Conservation (phyloP, 768 basidiomycete species). For the Lactarius pseudohatsudake region DNA sequence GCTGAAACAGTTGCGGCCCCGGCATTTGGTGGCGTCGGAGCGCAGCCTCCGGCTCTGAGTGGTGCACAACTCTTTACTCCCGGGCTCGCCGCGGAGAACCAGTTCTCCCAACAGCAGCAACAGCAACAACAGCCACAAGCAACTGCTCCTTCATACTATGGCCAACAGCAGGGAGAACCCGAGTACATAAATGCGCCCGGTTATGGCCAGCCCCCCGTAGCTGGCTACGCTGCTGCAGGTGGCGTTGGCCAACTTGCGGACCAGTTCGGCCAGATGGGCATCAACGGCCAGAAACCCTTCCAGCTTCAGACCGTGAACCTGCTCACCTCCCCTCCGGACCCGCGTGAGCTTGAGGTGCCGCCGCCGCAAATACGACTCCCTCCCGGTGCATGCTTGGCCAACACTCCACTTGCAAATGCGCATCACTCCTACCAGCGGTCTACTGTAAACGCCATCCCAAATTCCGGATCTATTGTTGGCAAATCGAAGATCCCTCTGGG, state of each 20-base stretch:
- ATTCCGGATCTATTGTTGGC: conserved; percentile 27
- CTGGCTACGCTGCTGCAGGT: conserved; percentile 39
- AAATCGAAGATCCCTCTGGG: conserved; percentile 54
- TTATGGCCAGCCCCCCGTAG: conserved; percentile 45
- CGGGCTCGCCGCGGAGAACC: conserved; percentile 69
- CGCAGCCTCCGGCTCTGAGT: conserved; percentile 42
- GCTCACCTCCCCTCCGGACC: conserved; percentile 90
- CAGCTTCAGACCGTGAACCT: conserved; percentile 87
- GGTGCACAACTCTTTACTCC: conserved; percentile 77
- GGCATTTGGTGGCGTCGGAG: conserved; percentile 47
- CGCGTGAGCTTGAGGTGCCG: conserved; percentile 72
- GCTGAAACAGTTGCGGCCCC: conserved; percentile 43
- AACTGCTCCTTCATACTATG: conserved; percentile 51
- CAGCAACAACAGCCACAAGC: conserved; percentile 43
- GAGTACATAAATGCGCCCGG: conserved; percentile 48
- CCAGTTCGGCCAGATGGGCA: conserved; percentile 88
- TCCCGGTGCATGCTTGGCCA: conserved; percentile 77
- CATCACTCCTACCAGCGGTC: conserved; percentile 89
- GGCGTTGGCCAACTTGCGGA: conserved; percentile 65
- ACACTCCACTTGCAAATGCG: conserved; percentile 76
- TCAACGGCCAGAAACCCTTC: conserved; percentile 64
- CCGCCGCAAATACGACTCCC: conserved; percentile 92
- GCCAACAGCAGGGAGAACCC: conserved; percentile 40
- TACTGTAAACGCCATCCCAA: conserved; percentile 44
- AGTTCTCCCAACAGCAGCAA: conserved; percentile 63